These are phyloP conservation scores for Cryphonectria japonica DNA, from an alignment of 2,329 filamentous ascomycete genomes.

Conservation along the genomic window DNA sequence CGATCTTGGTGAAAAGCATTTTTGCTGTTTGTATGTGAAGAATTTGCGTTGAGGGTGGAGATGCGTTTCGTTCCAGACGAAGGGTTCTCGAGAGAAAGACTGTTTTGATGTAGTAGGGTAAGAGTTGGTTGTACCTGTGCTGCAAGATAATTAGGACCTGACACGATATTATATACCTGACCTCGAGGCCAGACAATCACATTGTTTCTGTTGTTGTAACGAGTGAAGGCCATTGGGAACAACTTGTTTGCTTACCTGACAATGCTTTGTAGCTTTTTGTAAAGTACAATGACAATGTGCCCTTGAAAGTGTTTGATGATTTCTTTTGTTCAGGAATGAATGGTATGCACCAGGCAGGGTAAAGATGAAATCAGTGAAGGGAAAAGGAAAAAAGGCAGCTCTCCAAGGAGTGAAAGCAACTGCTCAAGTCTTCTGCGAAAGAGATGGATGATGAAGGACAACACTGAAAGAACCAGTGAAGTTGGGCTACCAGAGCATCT, in stretches of 20 bases:
- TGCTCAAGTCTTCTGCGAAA: conserved; percentile 37
- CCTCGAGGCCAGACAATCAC: background rate
- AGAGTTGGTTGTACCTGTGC: conserved; percentile 10
- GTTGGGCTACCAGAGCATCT: conserved; percentile 26
- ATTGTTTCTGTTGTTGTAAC: background rate
- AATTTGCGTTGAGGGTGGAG: conserved; percentile 20
- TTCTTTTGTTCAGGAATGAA: conserved; percentile 38
- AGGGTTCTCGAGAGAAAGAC: conserved; percentile 31
- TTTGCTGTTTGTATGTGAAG: conserved; percentile 38
- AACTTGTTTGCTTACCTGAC: conserved; percentile 16
- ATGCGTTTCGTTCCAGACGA: conserved; percentile 47
- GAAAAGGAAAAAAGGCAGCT: conserved; percentile 37
- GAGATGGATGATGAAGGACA: conserved; percentile 33
- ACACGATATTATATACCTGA: background rate
- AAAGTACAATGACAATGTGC: conserved; percentile 25
- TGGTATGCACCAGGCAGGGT: conserved; percentile 48
- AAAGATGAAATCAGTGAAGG: conserved; percentile 32
- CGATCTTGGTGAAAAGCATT: conserved; percentile 55
- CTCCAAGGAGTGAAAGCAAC: conserved; percentile 44
- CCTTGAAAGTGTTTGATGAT: conserved; percentile 32
- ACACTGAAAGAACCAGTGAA: background rate
- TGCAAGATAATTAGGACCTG: conserved; percentile 21
- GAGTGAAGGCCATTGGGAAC: background rate
- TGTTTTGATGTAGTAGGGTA: conserved; percentile 32
- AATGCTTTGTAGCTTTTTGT: conserved; percentile 20